Evolutionary conservation across 352 stramenopile species (phyloP).

Genomic region (Globisporangium cystogenes): DNA sequence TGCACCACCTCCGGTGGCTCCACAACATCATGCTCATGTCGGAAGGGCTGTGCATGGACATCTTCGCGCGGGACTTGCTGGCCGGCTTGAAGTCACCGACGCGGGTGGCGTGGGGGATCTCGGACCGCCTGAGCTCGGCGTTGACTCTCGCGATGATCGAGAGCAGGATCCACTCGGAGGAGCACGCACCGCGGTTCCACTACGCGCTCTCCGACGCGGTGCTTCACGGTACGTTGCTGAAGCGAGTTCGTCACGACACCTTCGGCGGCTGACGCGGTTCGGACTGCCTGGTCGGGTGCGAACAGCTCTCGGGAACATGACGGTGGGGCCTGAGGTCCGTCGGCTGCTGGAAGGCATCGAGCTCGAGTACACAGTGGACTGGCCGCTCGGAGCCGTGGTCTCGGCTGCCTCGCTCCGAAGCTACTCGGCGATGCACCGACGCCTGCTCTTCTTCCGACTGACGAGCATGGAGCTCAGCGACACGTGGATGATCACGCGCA

Average conservation of each 20-base stretch:
- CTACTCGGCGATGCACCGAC: conserved; percentile 39
- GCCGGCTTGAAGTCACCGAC: conserved; percentile 29
- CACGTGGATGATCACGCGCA: conserved; percentile 28
- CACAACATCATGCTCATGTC: conserved; percentile 67
- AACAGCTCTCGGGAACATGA: conserved; percentile 31
- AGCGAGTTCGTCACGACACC: not conserved
- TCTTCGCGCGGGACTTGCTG: conserved; percentile 60
- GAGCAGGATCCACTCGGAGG: conserved; percentile 17
- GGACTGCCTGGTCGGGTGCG: not conserved
- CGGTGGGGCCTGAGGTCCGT: conserved; percentile 22
- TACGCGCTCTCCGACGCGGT: conserved; percentile 36
- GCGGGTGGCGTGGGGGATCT: conserved; percentile 39
- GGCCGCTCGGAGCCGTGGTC: conserved; percentile 44
- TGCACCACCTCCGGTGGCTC: conserved; percentile 52
- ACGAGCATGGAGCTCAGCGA: conserved; percentile 38
- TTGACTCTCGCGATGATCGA: conserved; percentile 61
- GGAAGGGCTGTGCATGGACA: conserved; percentile 66
- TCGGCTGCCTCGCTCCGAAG: conserved; percentile 22
- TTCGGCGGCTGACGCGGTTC: not conserved
- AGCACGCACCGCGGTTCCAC: conserved; percentile 30
- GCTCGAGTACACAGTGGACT: conserved; percentile 37
- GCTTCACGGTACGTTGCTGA: conserved; percentile 26
- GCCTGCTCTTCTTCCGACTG: conserved; percentile 38
- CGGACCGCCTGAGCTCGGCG: conserved; percentile 38
- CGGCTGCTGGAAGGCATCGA: conserved; percentile 38